These are phyloP conservation scores for Colletotrichum paranaense DNA, from an alignment of 2,329 filamentous ascomycete genomes.

Conservation along the genomic window DNA sequence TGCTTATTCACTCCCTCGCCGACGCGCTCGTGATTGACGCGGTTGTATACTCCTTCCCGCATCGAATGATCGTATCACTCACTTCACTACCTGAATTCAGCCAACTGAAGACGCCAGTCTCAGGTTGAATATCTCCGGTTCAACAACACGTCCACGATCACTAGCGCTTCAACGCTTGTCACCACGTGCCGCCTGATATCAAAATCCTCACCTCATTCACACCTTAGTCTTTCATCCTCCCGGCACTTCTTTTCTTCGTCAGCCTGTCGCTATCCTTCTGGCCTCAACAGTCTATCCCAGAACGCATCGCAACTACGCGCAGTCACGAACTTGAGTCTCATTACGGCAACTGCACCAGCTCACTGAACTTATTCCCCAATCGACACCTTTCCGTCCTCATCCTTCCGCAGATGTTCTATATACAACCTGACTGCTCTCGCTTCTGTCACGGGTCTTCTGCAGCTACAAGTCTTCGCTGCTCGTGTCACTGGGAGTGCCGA, in stretches of 20 bases:
- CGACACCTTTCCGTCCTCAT: not conserved
- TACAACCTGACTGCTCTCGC: too few species aligned
- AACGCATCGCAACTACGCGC: not conserved
- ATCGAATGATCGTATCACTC: not conserved
- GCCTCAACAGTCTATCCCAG: not conserved
- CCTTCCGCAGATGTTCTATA: not conserved
- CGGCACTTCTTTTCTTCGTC: not conserved
- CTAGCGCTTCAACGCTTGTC: not conserved
- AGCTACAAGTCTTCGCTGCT: not conserved
- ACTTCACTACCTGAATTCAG: not conserved
- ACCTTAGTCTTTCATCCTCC: not conserved
- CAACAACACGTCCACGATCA: not conserved
- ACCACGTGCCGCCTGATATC: too few species aligned
- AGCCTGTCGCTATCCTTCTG: not conserved
- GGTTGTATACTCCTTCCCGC: not conserved
- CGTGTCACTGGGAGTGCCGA: not conserved
- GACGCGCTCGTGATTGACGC: not conserved
- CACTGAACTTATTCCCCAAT: not conserved
- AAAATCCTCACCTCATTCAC: not conserved
- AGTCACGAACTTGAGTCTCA: not conserved
- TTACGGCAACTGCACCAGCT: not conserved
- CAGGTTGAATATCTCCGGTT: not conserved
- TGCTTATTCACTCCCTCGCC: not conserved
- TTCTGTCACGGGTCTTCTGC: not conserved
- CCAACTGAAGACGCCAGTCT: not conserved